phyloP scores from a whole-genome alignment of 805 yeast genomes.

The Candida odintsovae region DNA sequence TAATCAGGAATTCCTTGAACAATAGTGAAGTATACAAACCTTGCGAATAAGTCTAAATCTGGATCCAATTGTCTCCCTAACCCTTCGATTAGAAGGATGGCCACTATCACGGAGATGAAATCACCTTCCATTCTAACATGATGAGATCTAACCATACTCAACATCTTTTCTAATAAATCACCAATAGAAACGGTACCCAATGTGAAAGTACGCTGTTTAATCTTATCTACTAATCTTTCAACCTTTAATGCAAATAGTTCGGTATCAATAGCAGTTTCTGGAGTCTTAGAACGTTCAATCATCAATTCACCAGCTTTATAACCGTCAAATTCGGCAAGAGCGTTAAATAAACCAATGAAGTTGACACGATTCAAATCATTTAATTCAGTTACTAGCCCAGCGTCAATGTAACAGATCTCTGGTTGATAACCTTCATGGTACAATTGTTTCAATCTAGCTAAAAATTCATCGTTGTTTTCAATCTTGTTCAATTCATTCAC shows the following conservation, averaged over 20 bases:
- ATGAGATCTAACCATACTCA: slow-evolving; percentile 86
- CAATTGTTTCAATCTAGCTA: slow-evolving; percentile 38
- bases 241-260: slow-evolving; percentile 87
- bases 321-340: slow-evolving; percentile 89
- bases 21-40: slow-evolving; percentile 62
- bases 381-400: slow-evolving; percentile 89
- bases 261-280: slow-evolving; percentile 80
- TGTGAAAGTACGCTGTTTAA: slow-evolving; percentile 85
- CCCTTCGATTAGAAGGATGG: slow-evolving; percentile 87
- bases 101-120: slow-evolving; percentile 91
- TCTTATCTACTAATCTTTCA: slow-evolving; percentile 72
- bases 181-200: slow-evolving; percentile 90
- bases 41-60: slow-evolving; percentile 87
- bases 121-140: slow-evolving; percentile 98
- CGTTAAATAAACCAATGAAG: slow-evolving; percentile 83
- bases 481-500: slow-evolving; percentile 16
- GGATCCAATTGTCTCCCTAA: slow-evolving; percentile 94
- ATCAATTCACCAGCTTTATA: slow-evolving; percentile 90
- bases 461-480: slow-evolving; percentile 35
- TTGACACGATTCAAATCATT: slow-evolving; percentile 72
- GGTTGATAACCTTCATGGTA: slow-evolving; percentile 64
- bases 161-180: slow-evolving; percentile 78
- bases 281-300: slow-evolving; percentile 93
- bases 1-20: slow-evolving; percentile 29
- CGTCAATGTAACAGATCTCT: slow-evolving; percentile 85